phyloP scores from a whole-genome alignment of 108 stramenopile genomes.

The Cyclotella sp. region DNA sequence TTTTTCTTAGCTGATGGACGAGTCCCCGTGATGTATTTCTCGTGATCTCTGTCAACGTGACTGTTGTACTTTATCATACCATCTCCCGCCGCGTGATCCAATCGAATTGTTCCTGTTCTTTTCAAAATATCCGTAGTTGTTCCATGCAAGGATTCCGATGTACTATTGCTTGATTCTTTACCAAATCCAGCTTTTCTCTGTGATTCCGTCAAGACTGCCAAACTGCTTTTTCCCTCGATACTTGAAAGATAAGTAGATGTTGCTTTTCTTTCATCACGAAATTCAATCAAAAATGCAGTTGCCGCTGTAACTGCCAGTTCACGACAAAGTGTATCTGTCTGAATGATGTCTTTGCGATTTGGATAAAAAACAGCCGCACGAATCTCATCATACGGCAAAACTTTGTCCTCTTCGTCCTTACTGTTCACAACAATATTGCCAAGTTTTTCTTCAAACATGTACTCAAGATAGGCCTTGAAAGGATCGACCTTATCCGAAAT shows the following conservation, averaged over 20 bases:
- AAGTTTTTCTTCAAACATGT: conserved; percentile 13
- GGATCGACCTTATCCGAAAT: not conserved
- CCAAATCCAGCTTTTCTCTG: not conserved
- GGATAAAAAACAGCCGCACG: not conserved
- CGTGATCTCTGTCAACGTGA: not conserved
- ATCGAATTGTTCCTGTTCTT: not conserved
- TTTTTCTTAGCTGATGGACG: not conserved
- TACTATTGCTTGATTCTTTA: not conserved
- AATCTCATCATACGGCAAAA: not conserved
- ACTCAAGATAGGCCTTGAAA: not conserved
- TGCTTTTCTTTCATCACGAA: not conserved
- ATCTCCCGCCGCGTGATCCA: not conserved
- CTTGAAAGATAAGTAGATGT: not conserved
- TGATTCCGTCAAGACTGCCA: not conserved
- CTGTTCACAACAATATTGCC: no score
- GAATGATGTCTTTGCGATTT: not conserved
- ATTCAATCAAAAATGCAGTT: not conserved
- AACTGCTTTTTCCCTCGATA: not conserved
- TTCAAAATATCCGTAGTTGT: not conserved
- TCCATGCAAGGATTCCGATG: not conserved
- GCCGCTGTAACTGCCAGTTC: not conserved
- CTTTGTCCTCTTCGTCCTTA: not conserved
- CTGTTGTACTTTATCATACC: not conserved
- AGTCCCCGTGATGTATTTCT: not conserved
- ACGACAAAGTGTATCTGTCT: not conserved